Percentiles rank a stretch among this genome's conserved stretches.
These are phyloP conservation scores for Thraustotheca clavata DNA, from an alignment of 352 stramenopile species.

Conservation along the genomic window DNA sequence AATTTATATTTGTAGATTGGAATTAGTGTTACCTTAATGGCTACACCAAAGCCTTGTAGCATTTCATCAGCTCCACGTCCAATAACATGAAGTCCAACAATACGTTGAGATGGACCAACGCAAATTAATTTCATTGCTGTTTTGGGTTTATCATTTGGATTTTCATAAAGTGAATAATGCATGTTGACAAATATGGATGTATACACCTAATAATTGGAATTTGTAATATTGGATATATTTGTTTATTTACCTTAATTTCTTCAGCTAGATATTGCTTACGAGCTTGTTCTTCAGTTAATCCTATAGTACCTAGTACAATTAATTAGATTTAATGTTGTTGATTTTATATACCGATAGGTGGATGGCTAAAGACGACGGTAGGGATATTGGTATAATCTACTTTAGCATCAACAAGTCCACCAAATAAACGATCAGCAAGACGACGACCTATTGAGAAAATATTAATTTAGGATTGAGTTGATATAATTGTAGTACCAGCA, in stretches of 20 bases:
- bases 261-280: constrained; percentile 80
- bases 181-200: constrained; percentile 92
- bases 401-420: constrained; percentile 40
- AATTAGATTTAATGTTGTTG: neutral
- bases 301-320: constrained; percentile 53
- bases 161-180: constrained; percentile 89
- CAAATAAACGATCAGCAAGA: constrained; percentile 85
- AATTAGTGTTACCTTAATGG: constrained; percentile 64
- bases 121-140: constrained; percentile 95
- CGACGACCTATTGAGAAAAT: constrained; percentile 25
- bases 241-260: constrained; percentile 85
- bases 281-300: constrained; percentile 88
- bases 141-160: constrained; percentile 77
- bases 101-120: constrained; percentile 76
- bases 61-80: constrained; percentile 96
- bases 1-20: neutral
- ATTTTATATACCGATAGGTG: constrained; percentile 61
- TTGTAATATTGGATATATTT: too few species aligned
- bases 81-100: constrained; percentile 97
- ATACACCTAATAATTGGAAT: constrained; percentile 77
- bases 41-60: constrained; percentile 97
- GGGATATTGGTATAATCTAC: constrained; percentile 89
- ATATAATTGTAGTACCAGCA: constrained; percentile 32
- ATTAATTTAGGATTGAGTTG: neutral
- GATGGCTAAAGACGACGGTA: constrained; percentile 95